These are phyloP conservation scores for Emericellopsis atlantica DNA, from an alignment of 2,329 filamentous ascomycete genomes.

Conservation along the genomic window DNA sequence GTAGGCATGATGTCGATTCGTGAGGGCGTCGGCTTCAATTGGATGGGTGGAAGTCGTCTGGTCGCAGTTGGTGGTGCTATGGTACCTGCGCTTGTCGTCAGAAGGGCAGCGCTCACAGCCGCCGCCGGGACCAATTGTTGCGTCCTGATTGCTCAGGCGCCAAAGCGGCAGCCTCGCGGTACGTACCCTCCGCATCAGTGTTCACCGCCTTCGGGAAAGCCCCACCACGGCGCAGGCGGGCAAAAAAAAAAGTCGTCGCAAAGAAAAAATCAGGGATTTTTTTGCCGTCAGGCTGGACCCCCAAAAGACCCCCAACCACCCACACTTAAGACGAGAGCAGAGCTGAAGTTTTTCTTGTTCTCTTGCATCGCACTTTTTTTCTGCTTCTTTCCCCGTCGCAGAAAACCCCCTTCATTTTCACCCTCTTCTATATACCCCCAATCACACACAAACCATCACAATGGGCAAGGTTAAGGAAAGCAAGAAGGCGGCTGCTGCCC, in stretches of 20 bases:
- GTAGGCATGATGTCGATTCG: constrained; percentile 52
- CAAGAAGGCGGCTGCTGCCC: constrained; percentile 35
- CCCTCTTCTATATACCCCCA: constrained; percentile 3
- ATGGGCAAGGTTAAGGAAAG: constrained; percentile 52
- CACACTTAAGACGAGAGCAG: neutral
- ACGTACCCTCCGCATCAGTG: constrained; percentile 4
- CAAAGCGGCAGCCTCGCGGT: neutral
- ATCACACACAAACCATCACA: constrained; percentile 16
- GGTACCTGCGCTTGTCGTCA: neutral
- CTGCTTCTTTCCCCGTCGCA: constrained; percentile 3
- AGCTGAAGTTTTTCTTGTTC: constrained; percentile 3
- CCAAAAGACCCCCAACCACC: constrained; percentile 4
- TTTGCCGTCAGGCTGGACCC: constrained; percentile 6
- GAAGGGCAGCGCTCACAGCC: neutral
- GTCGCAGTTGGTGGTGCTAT: neutral
- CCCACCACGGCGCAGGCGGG: constrained; percentile 18
- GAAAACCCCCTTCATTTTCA: constrained; percentile 5
- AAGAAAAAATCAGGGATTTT: constrained; percentile 10
- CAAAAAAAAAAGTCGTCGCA: constrained; percentile 10
- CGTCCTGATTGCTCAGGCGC: constrained; percentile 17
- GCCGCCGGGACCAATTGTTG: constrained; percentile 1
- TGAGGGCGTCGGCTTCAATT: neutral
- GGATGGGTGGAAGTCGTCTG: neutral
- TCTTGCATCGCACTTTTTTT: constrained; percentile 7
- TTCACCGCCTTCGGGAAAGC: constrained; percentile 19